Evolutionary conservation across 768 basidiomycete species (phyloP), one percentile per base, ranked within the genome.

Genomic region (Russula foetens): DNA sequence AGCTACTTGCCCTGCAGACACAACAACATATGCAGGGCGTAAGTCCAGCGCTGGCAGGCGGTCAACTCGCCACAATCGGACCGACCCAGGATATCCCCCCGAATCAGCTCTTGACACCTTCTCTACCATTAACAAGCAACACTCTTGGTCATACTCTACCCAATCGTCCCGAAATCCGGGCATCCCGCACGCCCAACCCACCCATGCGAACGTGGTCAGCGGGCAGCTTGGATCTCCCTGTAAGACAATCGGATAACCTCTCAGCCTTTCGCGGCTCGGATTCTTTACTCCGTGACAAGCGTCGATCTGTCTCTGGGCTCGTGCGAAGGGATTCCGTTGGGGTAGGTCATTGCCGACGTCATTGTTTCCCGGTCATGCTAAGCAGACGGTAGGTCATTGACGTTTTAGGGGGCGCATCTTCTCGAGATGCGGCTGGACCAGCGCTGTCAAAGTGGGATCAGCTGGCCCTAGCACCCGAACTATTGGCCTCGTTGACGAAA

Each of bases 381-480:
- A 54, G 43, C 21, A 35, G 38, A 58, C 49, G 53, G 41, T 78
- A 83, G 72, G 78, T 82, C 72, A 77, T 78, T 56, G 81, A 82
- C 67, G 79, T 76, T 61, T 81, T 82, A 79, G 72, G 77, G 46
- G 74, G 77, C 57, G 73, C 75, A 64, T 76, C 79, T 43, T 71
- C 80, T 69, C 86, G 89, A 63, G 90, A 90, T 68, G 76, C 75
- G 61, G 43, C 44, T 12, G 91, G 92, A 17, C 86, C 93, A 11
- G 77, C 89, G 59, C 82, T 97, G 49, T 88, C 92, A 56, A 98
- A 98, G 74, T 98, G 96, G 96, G 96, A 98, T 63, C 92, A 97
- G 68, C 73, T 98, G 49, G 79, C 85, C 58, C 78, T 98, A 35
- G 84, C 88, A 12, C 86, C 91, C 46, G 96, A 98, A 66, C 76